A percentile compares a stretch with the other conserved stretches of the same genome.
Evolutionary conservation across 352 stramenopile species (phyloP).

Genomic region (Saprolegnia parasitica): DNA sequence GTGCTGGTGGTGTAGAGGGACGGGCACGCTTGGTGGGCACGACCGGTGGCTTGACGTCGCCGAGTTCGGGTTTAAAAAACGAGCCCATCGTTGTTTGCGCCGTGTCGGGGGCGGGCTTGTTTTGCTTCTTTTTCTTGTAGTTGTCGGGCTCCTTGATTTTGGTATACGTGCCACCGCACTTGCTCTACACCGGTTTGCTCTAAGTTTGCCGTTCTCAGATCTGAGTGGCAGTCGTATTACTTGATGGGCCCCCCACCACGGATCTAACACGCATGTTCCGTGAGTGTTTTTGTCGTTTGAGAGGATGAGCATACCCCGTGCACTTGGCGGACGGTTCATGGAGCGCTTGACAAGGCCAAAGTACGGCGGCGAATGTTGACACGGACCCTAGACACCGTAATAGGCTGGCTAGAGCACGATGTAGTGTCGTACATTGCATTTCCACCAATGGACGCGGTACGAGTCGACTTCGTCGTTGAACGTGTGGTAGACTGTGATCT

Average conservation of each 20-base stretch:
- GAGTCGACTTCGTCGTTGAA: conserved; percentile 87
- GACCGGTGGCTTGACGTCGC: neutral
- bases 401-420: neutral
- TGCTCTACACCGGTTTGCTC: conserved; percentile 32
- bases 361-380: conserved; percentile 51
- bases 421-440: conserved; percentile 54
- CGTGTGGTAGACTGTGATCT: conserved; percentile 86
- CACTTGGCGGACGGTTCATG: conserved; percentile 80
- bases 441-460: conserved; percentile 81
- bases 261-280: too few relatives aligned
- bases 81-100: conserved; percentile 5
- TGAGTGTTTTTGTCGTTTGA: too few relatives aligned
- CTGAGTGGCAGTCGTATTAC: conserved; percentile 15
- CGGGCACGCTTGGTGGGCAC: neutral
- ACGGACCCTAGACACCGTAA: conserved; percentile 52
- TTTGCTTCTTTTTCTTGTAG: conserved; percentile 33
- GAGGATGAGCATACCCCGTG: conserved; percentile 29
- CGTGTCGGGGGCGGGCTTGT: neutral
- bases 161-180: conserved; percentile 59
- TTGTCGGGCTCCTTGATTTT: conserved; percentile 1
- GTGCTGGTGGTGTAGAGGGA: too few relatives aligned
- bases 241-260: conserved; percentile 66
- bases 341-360: conserved; percentile 81
- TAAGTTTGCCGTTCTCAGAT: neutral
- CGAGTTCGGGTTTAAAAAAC: neutral